Base-by-base conservation (phyloP, 2,329 filamentous ascomycete genomes). In the Karstenula rhodostoma region DNA sequence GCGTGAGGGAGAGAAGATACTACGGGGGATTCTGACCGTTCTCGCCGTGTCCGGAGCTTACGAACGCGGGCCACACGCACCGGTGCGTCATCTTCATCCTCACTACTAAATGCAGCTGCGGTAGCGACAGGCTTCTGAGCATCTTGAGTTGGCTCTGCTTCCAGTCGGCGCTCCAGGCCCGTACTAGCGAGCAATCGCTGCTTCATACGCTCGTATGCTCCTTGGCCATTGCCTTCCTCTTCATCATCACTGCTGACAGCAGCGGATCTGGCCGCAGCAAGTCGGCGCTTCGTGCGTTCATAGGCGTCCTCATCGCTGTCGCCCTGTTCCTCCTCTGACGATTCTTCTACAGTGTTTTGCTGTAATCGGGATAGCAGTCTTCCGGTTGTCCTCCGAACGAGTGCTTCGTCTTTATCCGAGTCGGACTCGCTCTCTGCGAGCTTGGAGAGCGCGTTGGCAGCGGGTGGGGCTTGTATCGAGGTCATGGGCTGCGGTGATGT, bases 341-440 rank as follows among this genome's bases (percentile, higher is more conserved):
- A 49, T 9, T 57, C 47, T 43, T 67, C 55, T 83, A 84, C 61
- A 50, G 1, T 46, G 56, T n/a, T 17, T 37, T 33, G 52, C 13
- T 65, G 57, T 25, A 93, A 87, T 54, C 87, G 83, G 17, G 89
- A 84, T 13, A 89, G 89, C 66, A 92, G 81, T 55, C 86, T 85
- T 25, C 89, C 89, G 57, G 85, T 84, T 0, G 90, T 90, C 53
- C 59, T 66, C 47, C 81, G 80, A 2, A 65, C 59, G 12, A 62
- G 61, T 35, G 67, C 66, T 32, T 60, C 65, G 49, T 77, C 74
- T 7, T 70, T 68, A 1, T 78, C 77, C 22, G 77, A 76, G 33
- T 77, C 77, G 17, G 74, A 67, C 49, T 76, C 74, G 62, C 85
- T 83, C 52, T 79, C 76, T 32, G 83, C 81, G 50, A 85, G 75